These are phyloP conservation scores for Trichophyton schoenleinii DNA, from an alignment of 2,329 filamentous ascomycete genomes.

Conservation along the genomic window DNA sequence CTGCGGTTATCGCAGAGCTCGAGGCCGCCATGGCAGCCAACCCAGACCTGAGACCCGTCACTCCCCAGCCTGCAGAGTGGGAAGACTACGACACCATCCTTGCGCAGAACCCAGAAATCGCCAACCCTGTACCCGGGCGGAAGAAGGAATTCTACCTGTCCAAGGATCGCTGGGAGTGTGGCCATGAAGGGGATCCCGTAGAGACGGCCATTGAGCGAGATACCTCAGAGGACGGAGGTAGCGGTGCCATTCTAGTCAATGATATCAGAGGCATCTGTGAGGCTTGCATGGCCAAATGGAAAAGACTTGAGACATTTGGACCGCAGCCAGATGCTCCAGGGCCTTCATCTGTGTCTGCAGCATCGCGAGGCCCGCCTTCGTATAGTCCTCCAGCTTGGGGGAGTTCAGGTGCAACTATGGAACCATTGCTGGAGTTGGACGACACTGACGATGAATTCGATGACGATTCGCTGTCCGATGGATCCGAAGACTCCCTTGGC, in stretches of 20 bases:
- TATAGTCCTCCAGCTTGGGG: slow-evolving; percentile 2
- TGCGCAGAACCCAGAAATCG: slow-evolving; percentile 13
- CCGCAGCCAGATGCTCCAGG: not conserved
- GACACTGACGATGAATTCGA: not conserved
- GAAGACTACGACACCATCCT: slow-evolving; percentile 13
- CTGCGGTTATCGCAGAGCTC: slow-evolving; percentile 10
- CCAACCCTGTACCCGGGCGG: slow-evolving; percentile 7
- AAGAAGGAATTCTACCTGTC: slow-evolving; percentile 11
- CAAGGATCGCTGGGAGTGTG: slow-evolving; percentile 15
- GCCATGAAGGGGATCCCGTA: slow-evolving; percentile 12
- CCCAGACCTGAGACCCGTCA: slow-evolving; percentile 9
- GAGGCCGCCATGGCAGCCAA: slow-evolving; percentile 13
- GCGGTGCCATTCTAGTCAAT: slow-evolving; percentile 6
- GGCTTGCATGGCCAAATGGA: slow-evolving; percentile 14
- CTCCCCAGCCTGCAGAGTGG: slow-evolving; percentile 11
- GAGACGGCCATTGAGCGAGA: slow-evolving; percentile 13
- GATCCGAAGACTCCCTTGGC: not conserved
- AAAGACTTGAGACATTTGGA: slow-evolving; percentile 8
- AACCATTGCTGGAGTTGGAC: not conserved
- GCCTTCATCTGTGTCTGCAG: not conserved
- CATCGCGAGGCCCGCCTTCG: not conserved
- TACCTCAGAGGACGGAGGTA: not conserved
- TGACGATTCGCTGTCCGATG: not conserved
- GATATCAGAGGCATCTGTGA: slow-evolving; percentile 13
- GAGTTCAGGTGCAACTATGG: not conserved